Evolutionary conservation across 106 monocot species (phyloP), one percentile per base, ranked within the genome.

Genomic region (Dioscorea alata): DNA sequence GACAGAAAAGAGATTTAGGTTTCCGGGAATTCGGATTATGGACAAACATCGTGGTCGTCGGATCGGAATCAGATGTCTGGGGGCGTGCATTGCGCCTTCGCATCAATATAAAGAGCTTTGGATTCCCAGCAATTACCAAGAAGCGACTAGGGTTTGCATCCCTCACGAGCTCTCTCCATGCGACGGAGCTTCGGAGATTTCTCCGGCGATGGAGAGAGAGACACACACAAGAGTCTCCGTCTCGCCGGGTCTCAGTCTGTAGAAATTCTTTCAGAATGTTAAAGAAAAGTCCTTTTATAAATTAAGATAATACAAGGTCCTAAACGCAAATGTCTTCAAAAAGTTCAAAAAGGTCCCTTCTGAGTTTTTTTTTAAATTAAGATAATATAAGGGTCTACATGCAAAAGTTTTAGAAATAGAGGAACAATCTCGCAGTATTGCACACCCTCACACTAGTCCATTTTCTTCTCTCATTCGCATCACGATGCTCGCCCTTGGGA

Each of bases 11-110:
- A 57, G 63, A 23, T 15, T 13, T 31, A 16, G 4, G 54, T 54
- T 18, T 54, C 13, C 61, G 76, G 65, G 12, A 74, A 0, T 50
- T 61, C 1, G 42, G 68, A 54, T 64, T 68, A 17, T 71, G 13
- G 7, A 63, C 50, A 13, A 13, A 48, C 19, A 64, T 68, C 54
- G 65, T 33, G 61, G 7, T 10, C 35, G 42, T 34, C 9, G 58
- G 49, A 4, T 19, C 50, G 50, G 75, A 51, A 24, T 67, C 68
- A 33, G 53, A 14, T 23, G 74, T 21, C 53, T 22, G 61, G 61
- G 74, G 35, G 15, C 63, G 68, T 22, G 80, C 80, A 80, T 74
- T 80, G 21, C 63, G 24, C 35, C 74, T 52, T 49, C 74, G 80
- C 80, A 80, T 80, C 80, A 79, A 77, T 50, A 7, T 7, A 66